Evolutionary conservation across 2,329 filamentous ascomycete genomes (phyloP).

Genomic region (Fusarium cyanostomum): DNA sequence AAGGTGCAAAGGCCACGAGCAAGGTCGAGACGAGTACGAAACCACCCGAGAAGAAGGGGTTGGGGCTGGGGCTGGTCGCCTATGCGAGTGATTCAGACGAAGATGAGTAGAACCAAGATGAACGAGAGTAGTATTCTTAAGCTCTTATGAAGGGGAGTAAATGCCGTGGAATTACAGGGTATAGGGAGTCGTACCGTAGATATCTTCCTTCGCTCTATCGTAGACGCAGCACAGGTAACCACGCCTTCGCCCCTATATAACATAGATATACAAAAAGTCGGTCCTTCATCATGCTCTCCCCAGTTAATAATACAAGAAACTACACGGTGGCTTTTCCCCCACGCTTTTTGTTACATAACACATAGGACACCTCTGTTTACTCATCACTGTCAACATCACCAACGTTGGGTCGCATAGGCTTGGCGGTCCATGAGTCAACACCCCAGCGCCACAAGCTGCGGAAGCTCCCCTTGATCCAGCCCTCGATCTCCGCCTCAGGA

Average conservation of each 20-base stretch:
- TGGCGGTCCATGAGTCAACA: constrained; percentile 50
- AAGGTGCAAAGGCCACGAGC: constrained; percentile 15
- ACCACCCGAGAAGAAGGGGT: constrained; percentile 35
- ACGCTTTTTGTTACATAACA: background rate
- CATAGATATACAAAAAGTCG: constrained; percentile 35
- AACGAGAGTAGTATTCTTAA: background rate
- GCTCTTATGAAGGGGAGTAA: constrained; percentile 27
- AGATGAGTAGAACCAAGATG: constrained; percentile 43
- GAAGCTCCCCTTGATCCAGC: constrained; percentile 71
- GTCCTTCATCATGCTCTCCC: constrained; percentile 17
- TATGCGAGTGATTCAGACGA: constrained; percentile 63
- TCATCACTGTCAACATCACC: constrained; percentile 53
- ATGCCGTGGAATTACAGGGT: constrained; percentile 27
- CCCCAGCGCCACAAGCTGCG: constrained; percentile 64
- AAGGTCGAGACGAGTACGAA: constrained; percentile 1
- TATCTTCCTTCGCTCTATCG: constrained; percentile 32
- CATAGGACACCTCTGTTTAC: constrained; percentile 14
- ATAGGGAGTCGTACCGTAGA: constrained; percentile 22
- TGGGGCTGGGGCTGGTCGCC: constrained; percentile 59
- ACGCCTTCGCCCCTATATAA: constrained; percentile 30
- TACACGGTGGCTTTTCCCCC: constrained; percentile 7
- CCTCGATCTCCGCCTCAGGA: constrained; percentile 74
- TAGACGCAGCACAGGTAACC: constrained; percentile 19
- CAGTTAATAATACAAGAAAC: constrained; percentile 36
- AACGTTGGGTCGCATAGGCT: constrained; percentile 54